phyloP scores from a whole-genome alignment of 306 rosid genomes.

The Vachellia pachyceras region DNA sequence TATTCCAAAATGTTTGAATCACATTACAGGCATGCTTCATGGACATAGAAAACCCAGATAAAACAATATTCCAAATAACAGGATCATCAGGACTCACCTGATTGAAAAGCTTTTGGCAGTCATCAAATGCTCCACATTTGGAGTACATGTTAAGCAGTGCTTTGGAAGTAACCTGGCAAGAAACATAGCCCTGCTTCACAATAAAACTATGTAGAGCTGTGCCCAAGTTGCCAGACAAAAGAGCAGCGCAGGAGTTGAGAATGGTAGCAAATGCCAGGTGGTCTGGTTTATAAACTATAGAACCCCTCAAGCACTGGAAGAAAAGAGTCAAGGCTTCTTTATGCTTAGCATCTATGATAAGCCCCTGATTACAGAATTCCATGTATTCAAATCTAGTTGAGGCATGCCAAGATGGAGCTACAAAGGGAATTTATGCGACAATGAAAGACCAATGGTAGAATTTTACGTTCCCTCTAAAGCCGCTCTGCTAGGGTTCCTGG shows the following conservation, averaged over 20 bases:
- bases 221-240: constrained; percentile 60
- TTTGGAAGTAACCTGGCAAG: constrained; percentile 69
- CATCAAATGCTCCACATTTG: constrained; percentile 68
- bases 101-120: constrained; percentile 64
- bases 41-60: constrained; percentile 72
- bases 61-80: constrained; percentile 82
- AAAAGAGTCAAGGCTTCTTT: constrained; percentile 63
- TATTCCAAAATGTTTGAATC: constrained; percentile 57
- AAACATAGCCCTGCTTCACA: constrained; percentile 69
- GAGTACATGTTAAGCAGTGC: constrained; percentile 89
- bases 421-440: constrained; percentile 4
- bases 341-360: constrained; percentile 50
- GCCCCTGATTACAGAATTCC: constrained; percentile 52
- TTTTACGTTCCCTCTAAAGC: no score
- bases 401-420: constrained; percentile 49
- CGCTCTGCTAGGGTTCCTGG: no score
- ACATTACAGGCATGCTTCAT: constrained; percentile 53
- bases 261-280: constrained; percentile 54
- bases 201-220: constrained; percentile 65
- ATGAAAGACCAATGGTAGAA: not conserved
- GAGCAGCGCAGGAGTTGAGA: constrained; percentile 77
- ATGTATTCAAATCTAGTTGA: constrained; percentile 48
- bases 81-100: constrained; percentile 61
- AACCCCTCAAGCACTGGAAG: constrained; percentile 43
- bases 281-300: constrained; percentile 55